Evolutionary conservation across 1,139 yeast species (phyloP), one percentile per base, ranked within the genome.

Genomic region (Candida smagusa): DNA sequence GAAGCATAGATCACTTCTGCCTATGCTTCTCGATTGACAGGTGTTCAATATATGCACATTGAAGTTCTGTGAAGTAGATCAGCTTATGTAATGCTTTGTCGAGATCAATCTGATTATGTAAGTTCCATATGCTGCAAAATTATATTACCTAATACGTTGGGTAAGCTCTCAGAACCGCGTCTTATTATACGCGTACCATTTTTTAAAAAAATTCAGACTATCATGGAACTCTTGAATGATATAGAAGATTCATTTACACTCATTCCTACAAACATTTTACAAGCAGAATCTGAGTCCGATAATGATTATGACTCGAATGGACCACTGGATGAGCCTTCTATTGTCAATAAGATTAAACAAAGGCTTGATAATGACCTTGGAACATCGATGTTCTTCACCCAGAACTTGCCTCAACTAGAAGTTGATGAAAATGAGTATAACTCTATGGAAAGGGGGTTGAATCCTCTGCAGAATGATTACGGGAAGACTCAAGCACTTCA

Each of bases 331-430:
- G 19, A 16, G 5, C 19, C 19, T 16, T 16, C 19, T 16, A 16
- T 16, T 16, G 19, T 16, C 19, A 16, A 16, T 16, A 16, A 16
- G 19, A 16, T 16, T 16, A 16, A 16, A 16, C 19, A 16, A 5
- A 16, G 19, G 19, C 26, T 22, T 9, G 39, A 40, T 9, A 38
- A 37, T 25, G 31, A 34, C 22, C 37, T 45, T 5, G 47, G 49
- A 1, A 34, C 40, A 6, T 47, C 51, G 3, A 40, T 46, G 28
- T 38, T 46, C 11, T 36, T 45, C 12, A 46, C 37, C 22, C 58
- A 55, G 34, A 43, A 39, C 25, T 44, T 63, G 22, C 67, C 68
- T 6, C 68, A 63, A 43, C 47, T 62, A 23, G 56, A 49, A 13
- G 47, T 61, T 8, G 68, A 61, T 39, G 54, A 54, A 31, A 49